Evolutionary conservation across 2,329 filamentous ascomycete genomes (phyloP), one percentile per base, ranked within the genome.

Genomic region (Scedosporium boydii): DNA sequence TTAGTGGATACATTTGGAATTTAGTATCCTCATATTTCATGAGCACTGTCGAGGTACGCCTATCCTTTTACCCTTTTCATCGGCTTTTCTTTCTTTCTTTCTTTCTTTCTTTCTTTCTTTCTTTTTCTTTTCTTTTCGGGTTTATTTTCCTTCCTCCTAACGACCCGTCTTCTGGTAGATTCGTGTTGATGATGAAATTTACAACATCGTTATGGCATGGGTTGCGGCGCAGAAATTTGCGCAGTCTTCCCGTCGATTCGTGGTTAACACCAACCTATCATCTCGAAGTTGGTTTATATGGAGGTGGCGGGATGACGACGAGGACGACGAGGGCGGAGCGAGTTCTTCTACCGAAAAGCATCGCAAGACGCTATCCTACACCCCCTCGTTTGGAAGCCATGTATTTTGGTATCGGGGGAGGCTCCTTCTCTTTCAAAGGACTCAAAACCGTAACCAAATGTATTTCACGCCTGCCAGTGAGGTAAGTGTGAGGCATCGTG

Each of bases 161-260:
- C 14, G 34, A 26, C 16, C 55, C 16, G 2, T 38, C 46, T 29
- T 23, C n/a, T 12, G 16, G 10, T 51, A 61, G 59, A 82, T 91
- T 46, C 81, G 85, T 55, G 80, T 83, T 29, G 86, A 90, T 63
- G 88, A 91, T 67, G 87, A 90, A 70, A 83, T 88, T 63, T 90
- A 89, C 75, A 87, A 87, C 69, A 88, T 89, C 68, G 69, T 90
- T 48, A 89, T 90, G 85, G 79, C 78, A 27, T 90, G 87, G 87
- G 80, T 90, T 2, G 80, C 86, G 1, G 73, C 77, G 41, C 87
- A 90, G 71, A 71, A 75, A 3, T 89, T 89, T 66, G 79, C 85
- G 21, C 79, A 82, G 64, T 74, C 76, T 4, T 82, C 86, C 0
- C 83, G 84, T 14, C 80, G 80, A 55, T 87, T 89, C 66, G 79